Conservation (phyloP, 1,284 basidiomycete species). For the Peniophora sp. region DNA sequence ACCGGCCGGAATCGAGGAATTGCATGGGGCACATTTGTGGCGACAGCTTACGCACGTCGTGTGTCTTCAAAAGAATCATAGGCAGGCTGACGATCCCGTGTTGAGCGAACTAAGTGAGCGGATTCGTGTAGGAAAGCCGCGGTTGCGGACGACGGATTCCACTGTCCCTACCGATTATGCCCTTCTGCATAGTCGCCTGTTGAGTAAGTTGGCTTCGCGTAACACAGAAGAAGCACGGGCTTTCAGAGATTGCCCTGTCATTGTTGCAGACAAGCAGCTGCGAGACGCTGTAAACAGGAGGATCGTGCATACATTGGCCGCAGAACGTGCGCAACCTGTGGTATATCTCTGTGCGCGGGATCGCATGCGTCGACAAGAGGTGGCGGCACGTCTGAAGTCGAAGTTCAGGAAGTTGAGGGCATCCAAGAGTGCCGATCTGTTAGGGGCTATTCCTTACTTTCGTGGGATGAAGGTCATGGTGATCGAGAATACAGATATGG, state of each 20-base stretch:
- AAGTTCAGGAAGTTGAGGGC: neutral
- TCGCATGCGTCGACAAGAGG: too few relatives aligned
- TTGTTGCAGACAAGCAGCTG: neutral
- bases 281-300: neutral
- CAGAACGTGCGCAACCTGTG: neutral
- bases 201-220: neutral
- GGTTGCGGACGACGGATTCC: neutral
- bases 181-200: neutral
- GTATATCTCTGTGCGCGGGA: neutral
- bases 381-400: neutral
- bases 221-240: neutral
- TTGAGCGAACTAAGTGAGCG: neutral
- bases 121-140: neutral
- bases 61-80: neutral
- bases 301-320: neutral
- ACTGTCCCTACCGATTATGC: neutral
- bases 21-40: conserved; percentile 4
- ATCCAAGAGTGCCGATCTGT: neutral
- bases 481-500: conserved; percentile 17
- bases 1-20: neutral
- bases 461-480: conserved; percentile 23
- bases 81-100: neutral
- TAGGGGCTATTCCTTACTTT: conserved; percentile 10
- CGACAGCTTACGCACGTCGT: neutral
- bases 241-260: neutral